Evolutionary conservation across 768 basidiomycete genomes (phyloP), one percentile per base, ranked within the genome.

Genomic region (Suillus lakei): DNA sequence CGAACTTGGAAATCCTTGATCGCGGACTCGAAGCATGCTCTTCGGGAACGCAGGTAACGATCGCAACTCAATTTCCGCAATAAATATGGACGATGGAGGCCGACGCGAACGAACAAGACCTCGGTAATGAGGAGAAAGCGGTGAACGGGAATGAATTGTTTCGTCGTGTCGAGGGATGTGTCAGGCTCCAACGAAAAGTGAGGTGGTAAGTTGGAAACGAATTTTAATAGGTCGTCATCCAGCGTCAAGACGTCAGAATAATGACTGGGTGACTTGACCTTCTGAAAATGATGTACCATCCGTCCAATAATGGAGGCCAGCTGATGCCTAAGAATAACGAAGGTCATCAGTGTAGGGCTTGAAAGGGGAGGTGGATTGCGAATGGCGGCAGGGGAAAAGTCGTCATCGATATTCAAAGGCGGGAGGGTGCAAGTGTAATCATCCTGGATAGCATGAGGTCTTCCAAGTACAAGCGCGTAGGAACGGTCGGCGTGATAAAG

Each of bases 401-500:
- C 86, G 64, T 89, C 89, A 46, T 90, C 88, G 13, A 90, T 83
- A 69, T 92, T 96, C 55, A 87, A 83, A 15, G 93, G 93, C 6
- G 87, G 82, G 60, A 86, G 83, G 0, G 95, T 93, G 44, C 94
- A 96, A 6, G 92, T 92, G 74, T 94, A 96, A 61, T 89, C 90
- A 70, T 95, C 92, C 72, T 95, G 92, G 60, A 98, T 96, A 21
- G 92, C 91, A 69, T 90, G 90, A 5, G 96, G 96, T 68, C 96
- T 84, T 41, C 96, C 96, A 21, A 97, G 81, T n/a, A 96, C 90
- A 71, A 97, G 83, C 16, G 95, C 94, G 76, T 93, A 95, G 13
- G 95, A 93, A 58, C 94, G 88, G 77, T 98, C 96, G 5, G 96
- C 95, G 73, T 98, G 96, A 73, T 97, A 96, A 2, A 98, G 79